phyloP scores from a whole-genome alignment of 108 stramenopile genomes.

The Discostella pseudostelligera region DNA sequence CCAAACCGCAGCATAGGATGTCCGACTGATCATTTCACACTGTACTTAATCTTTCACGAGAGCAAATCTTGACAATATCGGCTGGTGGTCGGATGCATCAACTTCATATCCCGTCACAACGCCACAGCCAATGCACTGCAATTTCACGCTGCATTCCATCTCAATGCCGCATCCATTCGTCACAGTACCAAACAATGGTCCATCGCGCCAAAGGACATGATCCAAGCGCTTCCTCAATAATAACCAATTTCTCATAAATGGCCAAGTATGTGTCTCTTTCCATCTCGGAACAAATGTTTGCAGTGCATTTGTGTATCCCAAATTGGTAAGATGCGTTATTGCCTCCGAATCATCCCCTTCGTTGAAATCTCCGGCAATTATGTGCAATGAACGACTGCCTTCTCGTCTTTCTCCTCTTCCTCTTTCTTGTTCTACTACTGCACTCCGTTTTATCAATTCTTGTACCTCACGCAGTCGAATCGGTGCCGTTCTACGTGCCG shows the following conservation, averaged over 20 bases:
- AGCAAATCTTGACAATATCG: slow-evolving; percentile 36
- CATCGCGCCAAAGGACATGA: slow-evolving; percentile 36
- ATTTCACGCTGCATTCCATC: background rate
- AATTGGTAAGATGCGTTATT: slow-evolving; percentile 16
- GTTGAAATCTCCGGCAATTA: slow-evolving; percentile 47
- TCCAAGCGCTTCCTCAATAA: slow-evolving; percentile 45
- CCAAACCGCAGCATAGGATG: too few species aligned
- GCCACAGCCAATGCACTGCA: slow-evolving; percentile 39
- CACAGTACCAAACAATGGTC: slow-evolving; percentile 3
- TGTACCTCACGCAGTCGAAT: slow-evolving; percentile 36
- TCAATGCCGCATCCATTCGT: background rate
- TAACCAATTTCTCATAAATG: slow-evolving; percentile 21
- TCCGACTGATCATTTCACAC: background rate
- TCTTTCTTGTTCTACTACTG: background rate
- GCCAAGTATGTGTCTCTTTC: slow-evolving; percentile 48
- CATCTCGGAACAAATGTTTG: slow-evolving; percentile 23
- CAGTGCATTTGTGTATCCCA: slow-evolving; percentile 38
- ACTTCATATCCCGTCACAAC: slow-evolving; percentile 39
- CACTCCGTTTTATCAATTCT: slow-evolving; percentile 13
- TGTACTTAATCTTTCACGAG: slow-evolving; percentile 14
- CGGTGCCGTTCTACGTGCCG: slow-evolving; percentile 35
- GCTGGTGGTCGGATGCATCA: slow-evolving; percentile 46
- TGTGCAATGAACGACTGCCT: slow-evolving; percentile 8
- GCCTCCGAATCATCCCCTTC: slow-evolving; percentile 31
- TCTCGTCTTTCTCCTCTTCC: background rate